Evolutionary conservation across 495 filamentous ascomycete genomes (phyloP).

Genomic region (Xylaria castorea): DNA sequence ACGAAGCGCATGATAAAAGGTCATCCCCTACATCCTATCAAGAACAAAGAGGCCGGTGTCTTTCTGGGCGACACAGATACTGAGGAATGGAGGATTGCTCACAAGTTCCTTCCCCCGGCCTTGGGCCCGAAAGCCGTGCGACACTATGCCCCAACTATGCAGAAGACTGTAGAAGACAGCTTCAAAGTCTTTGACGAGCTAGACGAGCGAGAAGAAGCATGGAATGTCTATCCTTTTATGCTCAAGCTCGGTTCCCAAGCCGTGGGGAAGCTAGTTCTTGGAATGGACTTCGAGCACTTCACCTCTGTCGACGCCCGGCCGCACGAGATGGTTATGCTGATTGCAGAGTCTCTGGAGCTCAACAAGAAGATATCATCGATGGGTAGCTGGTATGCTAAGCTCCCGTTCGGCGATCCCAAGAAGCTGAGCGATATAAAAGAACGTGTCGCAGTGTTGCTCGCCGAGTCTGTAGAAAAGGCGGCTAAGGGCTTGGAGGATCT

Average conservation of each 20-base stretch:
- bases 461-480: slow-evolving; percentile 47
- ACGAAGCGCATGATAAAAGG: slow-evolving; percentile 58
- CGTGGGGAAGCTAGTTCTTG: slow-evolving; percentile 59
- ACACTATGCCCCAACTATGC: slow-evolving; percentile 64
- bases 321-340: slow-evolving; percentile 48
- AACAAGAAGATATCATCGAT: slow-evolving; percentile 60
- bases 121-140: slow-evolving; percentile 61
- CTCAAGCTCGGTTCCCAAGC: slow-evolving; percentile 62
- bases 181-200: slow-evolving; percentile 62
- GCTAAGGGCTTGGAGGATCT: slow-evolving; percentile 50
- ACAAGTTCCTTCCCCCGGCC: slow-evolving; percentile 64
- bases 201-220: slow-evolving; percentile 54
- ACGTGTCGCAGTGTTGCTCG: slow-evolving; percentile 44
- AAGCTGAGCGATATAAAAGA: slow-evolving; percentile 41
- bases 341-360: slow-evolving; percentile 53
- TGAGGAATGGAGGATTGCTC: slow-evolving; percentile 52
- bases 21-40: slow-evolving; percentile 58
- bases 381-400: slow-evolving; percentile 56
- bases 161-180: slow-evolving; percentile 49
- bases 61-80: slow-evolving; percentile 62
- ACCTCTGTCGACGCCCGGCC: slow-evolving; percentile 46
- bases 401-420: slow-evolving; percentile 61
- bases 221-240: slow-evolving; percentile 67
- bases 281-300: slow-evolving; percentile 62
- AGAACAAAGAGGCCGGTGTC: slow-evolving; percentile 53